phyloP scores from a whole-genome alignment of 1,284 basidiomycete species.

The Cystobasidiaceae sp. region DNA sequence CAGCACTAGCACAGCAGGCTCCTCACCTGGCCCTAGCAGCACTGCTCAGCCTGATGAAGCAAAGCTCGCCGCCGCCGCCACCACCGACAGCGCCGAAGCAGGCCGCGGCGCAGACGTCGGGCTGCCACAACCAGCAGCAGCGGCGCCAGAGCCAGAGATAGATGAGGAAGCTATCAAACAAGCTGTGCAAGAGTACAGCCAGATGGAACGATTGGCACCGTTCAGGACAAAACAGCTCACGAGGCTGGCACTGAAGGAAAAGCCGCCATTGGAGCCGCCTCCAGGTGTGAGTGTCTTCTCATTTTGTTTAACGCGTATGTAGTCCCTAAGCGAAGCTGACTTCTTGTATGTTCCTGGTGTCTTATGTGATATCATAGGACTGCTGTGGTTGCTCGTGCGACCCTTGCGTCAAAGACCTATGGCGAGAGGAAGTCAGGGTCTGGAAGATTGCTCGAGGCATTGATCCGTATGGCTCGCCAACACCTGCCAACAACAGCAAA shows the following conservation, averaged over 20 bases:
- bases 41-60: too few relatives aligned
- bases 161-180: constrained; percentile 8
- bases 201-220: constrained; percentile 9
- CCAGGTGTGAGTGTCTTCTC: not conserved
- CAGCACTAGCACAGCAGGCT: too few relatives aligned
- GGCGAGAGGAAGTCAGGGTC: constrained; percentile 16
- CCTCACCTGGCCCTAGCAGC: too few relatives aligned
- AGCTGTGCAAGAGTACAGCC: not conserved
- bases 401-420: constrained; percentile 26
- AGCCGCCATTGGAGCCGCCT: not conserved
- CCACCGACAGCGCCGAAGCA: too few relatives aligned
- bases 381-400: constrained; percentile 22
- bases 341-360: not conserved
- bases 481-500: not conserved
- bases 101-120: too few relatives aligned
- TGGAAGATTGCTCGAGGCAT: constrained; percentile 18
- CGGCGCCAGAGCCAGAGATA: too few relatives aligned
- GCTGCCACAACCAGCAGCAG: too few relatives aligned
- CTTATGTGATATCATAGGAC: not conserved
- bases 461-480: not conserved
- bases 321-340: too few relatives aligned
- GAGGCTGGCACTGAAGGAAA: constrained; percentile 2
- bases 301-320: too few relatives aligned
- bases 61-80: too few relatives aligned
- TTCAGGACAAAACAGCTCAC: constrained; percentile 17